A percentile compares a stretch with the other conserved stretches of the same genome.
These are phyloP conservation scores for Raddia distichophylla DNA, from an alignment of 176 grass and related monocot genomes.

Conservation along the genomic window DNA sequence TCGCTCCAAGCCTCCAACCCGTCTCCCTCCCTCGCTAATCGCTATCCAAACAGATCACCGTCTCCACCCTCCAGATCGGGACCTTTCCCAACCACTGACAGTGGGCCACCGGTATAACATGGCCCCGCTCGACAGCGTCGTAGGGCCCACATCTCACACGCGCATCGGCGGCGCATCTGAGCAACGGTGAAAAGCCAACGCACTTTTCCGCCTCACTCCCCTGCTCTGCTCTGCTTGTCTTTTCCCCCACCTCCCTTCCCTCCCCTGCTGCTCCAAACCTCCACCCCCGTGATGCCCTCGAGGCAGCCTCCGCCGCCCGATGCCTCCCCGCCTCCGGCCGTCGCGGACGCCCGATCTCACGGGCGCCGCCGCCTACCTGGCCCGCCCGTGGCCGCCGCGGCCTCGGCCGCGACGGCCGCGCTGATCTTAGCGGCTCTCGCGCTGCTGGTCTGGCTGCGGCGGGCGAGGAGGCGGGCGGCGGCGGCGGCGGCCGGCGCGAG, in stretches of 20 bases:
- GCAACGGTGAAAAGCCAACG: conserved; percentile 58
- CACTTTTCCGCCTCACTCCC: conserved; percentile 59
- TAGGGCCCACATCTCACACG: neutral
- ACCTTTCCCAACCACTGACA: neutral
- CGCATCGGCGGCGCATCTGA: conserved; percentile 36
- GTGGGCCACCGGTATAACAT: neutral
- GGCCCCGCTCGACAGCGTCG: neutral
- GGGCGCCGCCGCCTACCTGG: neutral
- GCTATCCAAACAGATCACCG: neutral
- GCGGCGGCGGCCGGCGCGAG: conserved; percentile 15
- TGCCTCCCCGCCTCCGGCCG: conserved; percentile 27
- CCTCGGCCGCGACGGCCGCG: neutral
- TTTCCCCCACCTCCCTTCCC: conserved; percentile 10
- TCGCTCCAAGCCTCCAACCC: neutral
- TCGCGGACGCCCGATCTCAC: neutral
- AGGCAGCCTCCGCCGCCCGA: conserved; percentile 49
- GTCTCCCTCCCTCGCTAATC: neutral
- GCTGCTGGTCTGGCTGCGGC: conserved; percentile 53
- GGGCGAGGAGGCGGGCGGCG: conserved; percentile 41
- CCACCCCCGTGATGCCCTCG: conserved; percentile 56
- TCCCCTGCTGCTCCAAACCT: conserved; percentile 10
- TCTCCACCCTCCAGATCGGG: neutral
- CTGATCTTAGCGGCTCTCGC: conserved; percentile 36
- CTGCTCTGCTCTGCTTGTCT: conserved; percentile 45
- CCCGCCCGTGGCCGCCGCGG: conserved; percentile 13